Percentiles rank a stretch among this genome's conserved stretches.
Evolutionary conservation across 768 basidiomycete species (phyloP).

Genomic region (Tubosaeta brunneosetosa): DNA sequence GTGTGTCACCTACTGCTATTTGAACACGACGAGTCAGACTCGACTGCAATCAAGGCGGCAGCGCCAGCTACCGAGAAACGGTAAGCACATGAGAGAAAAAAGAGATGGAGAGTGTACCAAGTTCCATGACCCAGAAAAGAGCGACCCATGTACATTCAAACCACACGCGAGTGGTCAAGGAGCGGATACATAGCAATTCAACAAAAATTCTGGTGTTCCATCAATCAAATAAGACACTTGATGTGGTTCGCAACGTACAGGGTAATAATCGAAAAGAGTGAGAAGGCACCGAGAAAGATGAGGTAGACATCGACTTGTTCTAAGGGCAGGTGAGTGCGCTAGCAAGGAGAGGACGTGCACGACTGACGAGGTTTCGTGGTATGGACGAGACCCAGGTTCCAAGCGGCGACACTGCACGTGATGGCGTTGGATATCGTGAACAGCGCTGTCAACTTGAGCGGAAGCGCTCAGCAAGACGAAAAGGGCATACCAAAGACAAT

Average conservation of each 20-base stretch:
- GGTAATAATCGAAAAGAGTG: constrained; percentile 53
- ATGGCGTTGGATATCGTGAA: constrained; percentile 65
- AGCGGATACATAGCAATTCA: constrained; percentile 49
- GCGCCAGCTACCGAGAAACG: constrained; percentile 43
- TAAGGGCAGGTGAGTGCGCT: constrained; percentile 15
- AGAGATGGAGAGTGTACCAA: constrained; percentile 41
- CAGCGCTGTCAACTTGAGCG: constrained; percentile 36
- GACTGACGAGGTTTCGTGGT: constrained; percentile 38
- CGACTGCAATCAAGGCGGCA: constrained; percentile 41
- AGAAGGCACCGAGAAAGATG: constrained; percentile 53
- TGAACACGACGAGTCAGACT: constrained; percentile 35
- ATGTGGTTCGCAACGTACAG: constrained; percentile 40
- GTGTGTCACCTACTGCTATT: constrained; percentile 19
- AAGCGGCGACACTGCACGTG: constrained; percentile 60
- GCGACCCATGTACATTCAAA: constrained; percentile 64
- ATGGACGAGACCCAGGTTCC: constrained; percentile 56
- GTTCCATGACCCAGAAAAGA: constrained; percentile 52
- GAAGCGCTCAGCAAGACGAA: not conserved
- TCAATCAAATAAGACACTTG: not conserved
- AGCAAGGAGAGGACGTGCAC: not conserved
- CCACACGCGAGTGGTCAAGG: constrained; percentile 60
- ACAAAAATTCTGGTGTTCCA: constrained; percentile 44
- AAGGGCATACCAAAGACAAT: constrained; percentile 49
- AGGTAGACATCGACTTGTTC: constrained; percentile 56
- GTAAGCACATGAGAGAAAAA: constrained; percentile 6